Evolutionary conservation across 305 asterid species (phyloP).

Genomic region (Fraxinus sp.): DNA sequence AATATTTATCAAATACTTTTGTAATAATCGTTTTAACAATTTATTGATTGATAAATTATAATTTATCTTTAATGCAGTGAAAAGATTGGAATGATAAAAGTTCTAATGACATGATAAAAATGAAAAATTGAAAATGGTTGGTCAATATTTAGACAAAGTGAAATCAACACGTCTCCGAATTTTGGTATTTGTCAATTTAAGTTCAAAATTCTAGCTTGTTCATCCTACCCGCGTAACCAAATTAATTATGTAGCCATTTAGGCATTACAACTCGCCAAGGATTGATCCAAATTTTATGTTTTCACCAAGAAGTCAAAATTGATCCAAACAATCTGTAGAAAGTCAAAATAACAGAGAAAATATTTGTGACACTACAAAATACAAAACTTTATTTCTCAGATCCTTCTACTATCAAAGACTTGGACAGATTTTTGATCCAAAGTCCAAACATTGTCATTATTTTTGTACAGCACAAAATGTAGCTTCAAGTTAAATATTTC

Average conservation of each 20-base stretch:
- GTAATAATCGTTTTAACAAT: neutral
- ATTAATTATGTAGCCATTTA: neutral
- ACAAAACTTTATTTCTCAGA: neutral
- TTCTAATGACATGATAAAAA: neutral
- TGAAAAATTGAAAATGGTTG: too few relatives aligned
- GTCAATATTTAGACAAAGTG: neutral
- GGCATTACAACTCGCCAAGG: neutral
- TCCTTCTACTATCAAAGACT: neutral
- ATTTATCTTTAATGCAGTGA: neutral
- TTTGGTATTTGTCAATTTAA: neutral
- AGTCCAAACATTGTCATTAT: neutral
- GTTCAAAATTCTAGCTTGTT: too few relatives aligned
- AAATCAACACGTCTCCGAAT: neutral
- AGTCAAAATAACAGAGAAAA: neutral
- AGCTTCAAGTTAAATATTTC: neutral
- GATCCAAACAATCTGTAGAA: neutral
- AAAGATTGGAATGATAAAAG: neutral
- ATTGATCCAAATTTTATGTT: neutral
- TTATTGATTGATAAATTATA: neutral
- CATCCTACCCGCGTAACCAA: neutral
- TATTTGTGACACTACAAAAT: neutral
- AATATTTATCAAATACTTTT: neutral
- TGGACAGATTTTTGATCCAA: neutral
- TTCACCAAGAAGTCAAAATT: neutral
- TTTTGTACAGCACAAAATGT: neutral